Conservation (phyloP, 108 stramenopile species). For the Stephanodiscus minutulus region DNA sequence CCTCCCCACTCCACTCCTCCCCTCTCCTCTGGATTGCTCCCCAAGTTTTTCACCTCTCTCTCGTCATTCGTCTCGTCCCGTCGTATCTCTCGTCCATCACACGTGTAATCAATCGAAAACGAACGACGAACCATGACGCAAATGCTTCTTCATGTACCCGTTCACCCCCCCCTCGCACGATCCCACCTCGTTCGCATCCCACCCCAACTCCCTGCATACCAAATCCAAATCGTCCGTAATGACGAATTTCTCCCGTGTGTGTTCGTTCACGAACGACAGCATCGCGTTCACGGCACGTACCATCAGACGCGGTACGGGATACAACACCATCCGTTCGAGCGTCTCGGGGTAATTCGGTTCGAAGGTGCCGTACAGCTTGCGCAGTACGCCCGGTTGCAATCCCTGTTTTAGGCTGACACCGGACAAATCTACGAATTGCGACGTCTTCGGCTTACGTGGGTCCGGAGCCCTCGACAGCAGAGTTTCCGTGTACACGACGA, state of each 20-base stretch:
- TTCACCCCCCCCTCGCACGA: constrained; percentile 73
- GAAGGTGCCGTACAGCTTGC: constrained; percentile 72
- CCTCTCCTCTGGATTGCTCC: no score
- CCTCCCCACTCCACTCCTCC: no score
- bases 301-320: constrained; percentile 67
- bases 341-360: constrained; percentile 86
- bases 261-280: constrained; percentile 82
- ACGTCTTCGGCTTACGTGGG: constrained; percentile 65
- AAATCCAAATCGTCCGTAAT: constrained; percentile 72
- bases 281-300: constrained; percentile 60
- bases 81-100: not conserved
- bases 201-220: constrained; percentile 79
- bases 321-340: constrained; percentile 77
- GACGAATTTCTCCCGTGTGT: constrained; percentile 79
- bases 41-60: no score
- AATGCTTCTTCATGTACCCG: constrained; percentile 77
- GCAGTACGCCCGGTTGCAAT: constrained; percentile 63
- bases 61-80: not conserved
- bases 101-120: constrained; percentile 51
- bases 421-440: constrained; percentile 80
- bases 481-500: constrained; percentile 80
- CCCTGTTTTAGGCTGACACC: constrained; percentile 69
- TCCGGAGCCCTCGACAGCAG: constrained; percentile 62
- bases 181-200: constrained; percentile 74
- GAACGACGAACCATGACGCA: constrained; percentile 63